These are phyloP conservation scores for Solanum clarkiae DNA, from an alignment of 257 asterid genomes.

Conservation along the genomic window DNA sequence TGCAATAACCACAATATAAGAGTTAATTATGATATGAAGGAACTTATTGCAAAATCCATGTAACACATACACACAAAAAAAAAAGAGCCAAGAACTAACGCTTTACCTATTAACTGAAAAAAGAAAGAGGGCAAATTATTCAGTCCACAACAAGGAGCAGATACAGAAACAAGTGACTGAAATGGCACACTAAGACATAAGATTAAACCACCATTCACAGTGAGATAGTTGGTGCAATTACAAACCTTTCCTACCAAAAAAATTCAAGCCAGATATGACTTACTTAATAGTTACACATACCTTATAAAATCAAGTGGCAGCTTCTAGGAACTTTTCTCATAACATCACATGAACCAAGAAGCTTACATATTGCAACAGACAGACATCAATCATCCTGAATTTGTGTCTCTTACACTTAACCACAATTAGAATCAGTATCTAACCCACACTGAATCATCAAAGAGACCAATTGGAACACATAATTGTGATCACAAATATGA, in stretches of 20 bases:
- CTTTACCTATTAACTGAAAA: background rate
- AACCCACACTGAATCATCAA: constrained; percentile 50
- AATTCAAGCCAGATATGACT: background rate
- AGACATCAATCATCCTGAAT: background rate
- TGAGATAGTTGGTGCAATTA: background rate
- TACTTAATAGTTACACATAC: background rate
- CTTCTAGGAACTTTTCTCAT: background rate
- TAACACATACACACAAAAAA: background rate
- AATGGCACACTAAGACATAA: background rate
- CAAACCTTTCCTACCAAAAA: background rate
- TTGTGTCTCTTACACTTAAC: background rate
- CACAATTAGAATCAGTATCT: background rate
- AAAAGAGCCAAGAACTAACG: background rate
- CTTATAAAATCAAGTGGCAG: background rate
- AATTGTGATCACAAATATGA: constrained; percentile 17
- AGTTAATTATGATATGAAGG: background rate
- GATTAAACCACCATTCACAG: background rate
- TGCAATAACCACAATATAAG: background rate
- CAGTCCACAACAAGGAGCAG: background rate
- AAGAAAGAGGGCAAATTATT: background rate
- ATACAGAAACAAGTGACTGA: background rate
- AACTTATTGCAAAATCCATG: background rate
- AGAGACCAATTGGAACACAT: constrained; percentile 23
- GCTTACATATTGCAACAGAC: background rate
- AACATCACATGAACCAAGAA: background rate